Conservation (phyloP, 2,329 filamentous ascomycete genomes). For the Huntiella abstrusa region DNA sequence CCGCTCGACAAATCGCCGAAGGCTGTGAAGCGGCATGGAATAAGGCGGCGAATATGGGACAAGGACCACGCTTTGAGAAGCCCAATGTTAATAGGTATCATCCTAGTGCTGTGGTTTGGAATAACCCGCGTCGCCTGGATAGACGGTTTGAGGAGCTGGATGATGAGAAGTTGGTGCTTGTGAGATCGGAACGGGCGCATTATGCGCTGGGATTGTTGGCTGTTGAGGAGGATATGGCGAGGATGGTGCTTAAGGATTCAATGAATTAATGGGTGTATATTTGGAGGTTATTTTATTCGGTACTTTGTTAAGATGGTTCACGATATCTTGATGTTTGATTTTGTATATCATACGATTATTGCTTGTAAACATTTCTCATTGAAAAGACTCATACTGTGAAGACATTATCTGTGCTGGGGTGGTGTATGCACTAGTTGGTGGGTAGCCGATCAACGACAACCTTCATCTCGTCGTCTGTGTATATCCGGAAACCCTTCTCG, state of each 20-base stretch:
- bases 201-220: slow-evolving; percentile 65
- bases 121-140: slow-evolving; percentile 31
- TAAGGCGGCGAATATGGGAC: slow-evolving; percentile 51
- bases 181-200: slow-evolving; percentile 42
- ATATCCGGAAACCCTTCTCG: slow-evolving; percentile 96
- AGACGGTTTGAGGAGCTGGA: slow-evolving; percentile 29
- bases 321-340: not conserved
- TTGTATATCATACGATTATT: slow-evolving; percentile 7
- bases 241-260: slow-evolving; percentile 34
- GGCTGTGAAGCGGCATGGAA: slow-evolving; percentile 77
- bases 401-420: not conserved
- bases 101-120: slow-evolving; percentile 21
- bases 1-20: slow-evolving; percentile 58
- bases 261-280: slow-evolving; percentile 3
- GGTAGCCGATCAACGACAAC: slow-evolving; percentile 70
- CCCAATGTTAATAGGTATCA: slow-evolving; percentile 18
- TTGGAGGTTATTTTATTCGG: too few species aligned
- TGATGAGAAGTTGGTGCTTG: slow-evolving; percentile 34
- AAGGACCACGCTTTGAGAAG: slow-evolving; percentile 52
- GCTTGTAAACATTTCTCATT: not conserved
- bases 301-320: not conserved
- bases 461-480: slow-evolving; percentile 94
- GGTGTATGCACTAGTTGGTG: slow-evolving; percentile 30
- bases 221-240: slow-evolving; percentile 56
- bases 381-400: not conserved